Evolutionary conservation across 352 stramenopile genomes (phyloP).

Genomic region (Globisporangium cylindrosporum): DNA sequence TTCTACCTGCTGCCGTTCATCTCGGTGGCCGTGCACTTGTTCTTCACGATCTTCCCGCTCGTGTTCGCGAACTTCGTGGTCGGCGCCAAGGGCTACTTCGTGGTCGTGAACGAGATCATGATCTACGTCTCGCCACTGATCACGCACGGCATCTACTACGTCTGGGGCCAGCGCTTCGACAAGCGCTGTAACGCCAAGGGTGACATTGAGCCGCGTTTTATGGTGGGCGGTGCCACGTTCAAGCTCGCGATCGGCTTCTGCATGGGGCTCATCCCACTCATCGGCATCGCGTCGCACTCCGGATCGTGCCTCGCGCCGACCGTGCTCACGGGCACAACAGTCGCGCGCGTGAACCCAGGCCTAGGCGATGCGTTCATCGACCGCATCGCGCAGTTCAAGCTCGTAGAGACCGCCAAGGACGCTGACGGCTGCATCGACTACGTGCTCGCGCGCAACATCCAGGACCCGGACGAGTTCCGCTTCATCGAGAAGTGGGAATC

Average conservation of each 20-base stretch:
- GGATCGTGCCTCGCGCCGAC: constrained; percentile 15
- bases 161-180: constrained; percentile 17
- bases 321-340: constrained; percentile 12
- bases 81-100: constrained; percentile 12
- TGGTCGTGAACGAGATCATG: constrained; percentile 16
- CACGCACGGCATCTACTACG: constrained; percentile 18
- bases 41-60: constrained; percentile 18
- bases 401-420: constrained; percentile 14
- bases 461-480: constrained; percentile 17
- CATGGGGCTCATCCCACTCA: constrained; percentile 13
- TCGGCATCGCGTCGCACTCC: constrained; percentile 11
- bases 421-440: constrained; percentile 12
- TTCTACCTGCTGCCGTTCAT: constrained; percentile 17
- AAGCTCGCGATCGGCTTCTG: constrained; percentile 8
- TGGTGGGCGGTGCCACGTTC: not conserved
- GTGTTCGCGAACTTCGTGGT: constrained; percentile 19
- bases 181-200: constrained; percentile 10
- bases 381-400: constrained; percentile 16
- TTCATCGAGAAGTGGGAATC: constrained; percentile 19
- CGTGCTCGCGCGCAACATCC: constrained; percentile 15
- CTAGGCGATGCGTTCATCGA: constrained; percentile 17
- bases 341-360: constrained; percentile 14
- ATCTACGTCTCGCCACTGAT: constrained; percentile 18
- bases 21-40: constrained; percentile 11
- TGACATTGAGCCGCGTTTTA: constrained; percentile 14